Evolutionary conservation across 2,329 filamentous ascomycete species (phyloP).

Genomic region (Stagonosporopsis cucurbitacearum): DNA sequence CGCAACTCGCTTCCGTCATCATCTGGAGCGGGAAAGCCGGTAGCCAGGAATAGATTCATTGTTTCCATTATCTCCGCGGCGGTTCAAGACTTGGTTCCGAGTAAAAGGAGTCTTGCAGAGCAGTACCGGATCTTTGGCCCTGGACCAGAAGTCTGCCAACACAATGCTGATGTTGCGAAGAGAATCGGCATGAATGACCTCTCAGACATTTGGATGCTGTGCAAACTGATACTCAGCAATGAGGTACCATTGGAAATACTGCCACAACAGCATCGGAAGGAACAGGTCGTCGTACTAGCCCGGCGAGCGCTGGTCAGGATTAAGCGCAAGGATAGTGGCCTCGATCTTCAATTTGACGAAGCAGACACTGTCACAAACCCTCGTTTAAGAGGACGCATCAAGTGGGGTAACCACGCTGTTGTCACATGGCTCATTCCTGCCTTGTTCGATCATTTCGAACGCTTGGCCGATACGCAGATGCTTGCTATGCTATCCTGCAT

Average conservation of each 20-base stretch:
- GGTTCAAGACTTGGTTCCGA: constrained; percentile 73
- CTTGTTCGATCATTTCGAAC: constrained; percentile 66
- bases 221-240: constrained; percentile 77
- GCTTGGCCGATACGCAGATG: constrained; percentile 68
- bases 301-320: constrained; percentile 63
- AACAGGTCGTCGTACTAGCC: constrained; percentile 73
- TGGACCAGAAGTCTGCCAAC: constrained; percentile 78
- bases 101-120: constrained; percentile 76
- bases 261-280: constrained; percentile 59
- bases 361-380: constrained; percentile 49
- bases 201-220: constrained; percentile 82
- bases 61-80: constrained; percentile 71
- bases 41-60: constrained; percentile 66
- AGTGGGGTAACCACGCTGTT: constrained; percentile 65
- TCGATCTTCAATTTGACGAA: constrained; percentile 57
- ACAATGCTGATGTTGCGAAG: constrained; percentile 81
- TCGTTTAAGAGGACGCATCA: constrained; percentile 54
- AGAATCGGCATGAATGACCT: constrained; percentile 74
- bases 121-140: constrained; percentile 86
- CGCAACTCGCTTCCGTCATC: constrained; percentile 53
- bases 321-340: constrained; percentile 57
- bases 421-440: constrained; percentile 64
- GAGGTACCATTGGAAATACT: constrained; percentile 74
- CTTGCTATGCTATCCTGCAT: constrained; percentile 70
- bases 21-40: constrained; percentile 34